These are phyloP conservation scores for Amoebophrya sp. DNA, from an alignment of 169 alveolate species.

Conservation along the genomic window DNA sequence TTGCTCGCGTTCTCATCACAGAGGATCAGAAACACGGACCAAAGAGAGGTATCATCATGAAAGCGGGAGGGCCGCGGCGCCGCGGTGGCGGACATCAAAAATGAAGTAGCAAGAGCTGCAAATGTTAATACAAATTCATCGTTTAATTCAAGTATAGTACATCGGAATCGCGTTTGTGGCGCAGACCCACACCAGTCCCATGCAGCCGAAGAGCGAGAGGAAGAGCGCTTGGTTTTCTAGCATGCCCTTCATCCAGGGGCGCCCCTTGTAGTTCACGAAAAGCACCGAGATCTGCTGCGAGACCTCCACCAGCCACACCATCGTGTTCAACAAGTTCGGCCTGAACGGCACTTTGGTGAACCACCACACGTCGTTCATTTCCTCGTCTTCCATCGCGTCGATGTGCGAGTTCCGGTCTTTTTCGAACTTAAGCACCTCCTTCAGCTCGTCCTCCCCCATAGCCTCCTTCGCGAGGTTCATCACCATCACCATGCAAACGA, in stretches of 20 bases:
- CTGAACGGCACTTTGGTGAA: neutral
- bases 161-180: neutral
- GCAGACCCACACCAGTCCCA: neutral
- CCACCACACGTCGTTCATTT: neutral
- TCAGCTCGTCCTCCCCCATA: conserved; percentile 31
- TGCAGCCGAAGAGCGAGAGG: neutral
- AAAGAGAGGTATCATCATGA: too few relatives aligned
- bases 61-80: too few relatives aligned
- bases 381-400: conserved; percentile 15
- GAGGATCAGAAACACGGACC: too few relatives aligned
- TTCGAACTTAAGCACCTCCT: conserved; percentile 25
- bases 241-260: conserved; percentile 38
- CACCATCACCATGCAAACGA: conserved; percentile 24
- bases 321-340: conserved; percentile 31
- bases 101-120: too few relatives aligned
- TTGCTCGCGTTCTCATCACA: too few relatives aligned
- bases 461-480: conserved; percentile 28
- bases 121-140: too few relatives aligned
- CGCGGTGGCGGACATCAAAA: too few relatives aligned
- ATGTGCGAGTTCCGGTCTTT: conserved; percentile 27
- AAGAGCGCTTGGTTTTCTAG: conserved; percentile 29
- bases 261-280: conserved; percentile 35
- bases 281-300: conserved; percentile 34
- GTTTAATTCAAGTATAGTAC: neutral
- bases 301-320: conserved; percentile 33